Evolutionary conservation across 139 green algal genomes (phyloP), one percentile per base, ranked within the genome.

Genomic region (Mesostigma viride): DNA sequence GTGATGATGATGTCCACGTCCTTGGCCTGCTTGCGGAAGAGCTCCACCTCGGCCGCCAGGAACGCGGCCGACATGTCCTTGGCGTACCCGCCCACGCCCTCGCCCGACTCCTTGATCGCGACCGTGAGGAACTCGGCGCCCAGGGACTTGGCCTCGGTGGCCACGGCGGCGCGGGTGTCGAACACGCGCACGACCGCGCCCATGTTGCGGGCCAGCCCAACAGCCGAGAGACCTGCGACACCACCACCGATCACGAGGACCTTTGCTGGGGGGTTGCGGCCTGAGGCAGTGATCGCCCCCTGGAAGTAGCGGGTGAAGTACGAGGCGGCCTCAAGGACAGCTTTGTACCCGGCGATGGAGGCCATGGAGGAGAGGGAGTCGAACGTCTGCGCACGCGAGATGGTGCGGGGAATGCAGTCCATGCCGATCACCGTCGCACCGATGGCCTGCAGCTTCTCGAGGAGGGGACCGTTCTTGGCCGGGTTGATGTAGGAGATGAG

Each of bases 211-310:
- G 68, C 68, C 17, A 28, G 17, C 3, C 46, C 44, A 3, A 66
- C 62, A 26, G 68, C 68, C 36, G 58, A 24, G 5, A 74, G 68
- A 14, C 68, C 68, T 8, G 68, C 68, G 5, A 74, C 68, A 22
- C 68, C 68, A 14, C 22, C 68, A 24, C 87, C 87, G 56, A 91
- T 89, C 32, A 91, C 77, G n/a, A 91, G 80, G 44, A 86, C 72
- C 69, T 89, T 85, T 36, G 67, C 57, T 5, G 67, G 66, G 31
- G 60, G 64, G 3, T 68, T 32, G 34, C 35, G 34, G 8, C 88
- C 88, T 5, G 88, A 87, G 3, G 89, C 89, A 0, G 89, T 95
- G 73, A 95, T 95, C 83, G 95, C 86, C 26, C 87, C 87, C 1
- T 81, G 86, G 73, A 95, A 90, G 81, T 58, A 70, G 5, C 35